These are phyloP conservation scores for Yamadazyma jaroonii DNA, from an alignment of 1,139 yeast genomes.

Conservation along the genomic window DNA sequence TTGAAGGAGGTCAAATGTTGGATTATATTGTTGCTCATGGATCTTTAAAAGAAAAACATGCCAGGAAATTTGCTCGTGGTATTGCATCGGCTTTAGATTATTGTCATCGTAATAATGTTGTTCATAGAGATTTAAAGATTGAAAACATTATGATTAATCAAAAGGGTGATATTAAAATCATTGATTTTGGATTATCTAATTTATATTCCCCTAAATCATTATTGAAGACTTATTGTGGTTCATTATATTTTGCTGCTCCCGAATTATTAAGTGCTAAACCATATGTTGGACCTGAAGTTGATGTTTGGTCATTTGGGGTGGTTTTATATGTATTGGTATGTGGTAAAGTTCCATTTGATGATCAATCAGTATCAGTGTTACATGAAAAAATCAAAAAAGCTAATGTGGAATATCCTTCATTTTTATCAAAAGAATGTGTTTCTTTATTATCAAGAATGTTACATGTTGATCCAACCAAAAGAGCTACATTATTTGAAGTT, in stretches of 20 bases:
- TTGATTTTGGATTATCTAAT: conserved; percentile 94
- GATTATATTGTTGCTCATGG: conserved; percentile 98
- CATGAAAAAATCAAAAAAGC: conserved; percentile 96
- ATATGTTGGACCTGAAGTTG: conserved; percentile 95
- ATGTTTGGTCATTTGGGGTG: conserved; percentile 97
- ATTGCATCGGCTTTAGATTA: conserved; percentile 92
- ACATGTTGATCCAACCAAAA: conserved; percentile 78
- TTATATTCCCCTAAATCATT: conserved; percentile 69
- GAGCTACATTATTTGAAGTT: conserved; percentile 80
- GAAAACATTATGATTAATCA: conserved; percentile 95
- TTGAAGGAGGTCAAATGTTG: conserved; percentile 96
- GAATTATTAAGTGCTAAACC: conserved; percentile 91
- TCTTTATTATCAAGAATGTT: conserved; percentile 84
- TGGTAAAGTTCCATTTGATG: conserved; percentile 98
- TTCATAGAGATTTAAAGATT: conserved; percentile 93
- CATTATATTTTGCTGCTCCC: conserved; percentile 97
- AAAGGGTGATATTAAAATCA: conserved; percentile 90
- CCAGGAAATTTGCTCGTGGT: conserved; percentile 94
- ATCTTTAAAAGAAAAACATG: conserved; percentile 87
- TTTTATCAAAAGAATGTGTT: conserved; percentile 79
- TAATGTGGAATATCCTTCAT: conserved; percentile 84
- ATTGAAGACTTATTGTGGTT: conserved; percentile 94
- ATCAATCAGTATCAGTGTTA: conserved; percentile 85
- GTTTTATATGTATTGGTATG: conserved; percentile 91
- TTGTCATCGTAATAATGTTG: conserved; percentile 90